phyloP scores from a whole-genome alignment of 495 filamentous ascomycete genomes.

The Talaromyces trachyspermus region DNA sequence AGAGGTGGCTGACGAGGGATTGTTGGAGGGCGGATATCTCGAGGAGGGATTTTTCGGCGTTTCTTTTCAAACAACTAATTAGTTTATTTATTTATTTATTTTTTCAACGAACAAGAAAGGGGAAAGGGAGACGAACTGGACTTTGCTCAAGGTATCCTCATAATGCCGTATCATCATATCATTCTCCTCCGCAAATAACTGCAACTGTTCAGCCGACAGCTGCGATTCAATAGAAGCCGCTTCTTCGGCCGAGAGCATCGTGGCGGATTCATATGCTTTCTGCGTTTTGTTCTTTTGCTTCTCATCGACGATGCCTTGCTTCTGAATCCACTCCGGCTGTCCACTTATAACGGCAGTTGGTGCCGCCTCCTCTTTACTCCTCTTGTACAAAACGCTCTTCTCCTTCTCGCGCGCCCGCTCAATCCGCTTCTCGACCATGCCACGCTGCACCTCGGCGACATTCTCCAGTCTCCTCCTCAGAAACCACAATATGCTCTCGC shows the following conservation, averaged over 20 bases:
- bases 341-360: too few relatives aligned
- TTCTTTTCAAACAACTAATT: constrained; percentile 40
- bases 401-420: constrained; percentile 80
- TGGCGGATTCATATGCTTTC: constrained; percentile 16
- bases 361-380: too few relatives aligned
- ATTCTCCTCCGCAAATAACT: constrained; percentile 92
- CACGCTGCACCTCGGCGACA: constrained; percentile 66
- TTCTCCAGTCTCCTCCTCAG: constrained; percentile 66
- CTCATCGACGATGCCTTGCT: too few relatives aligned
- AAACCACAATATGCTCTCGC: constrained; percentile 80
- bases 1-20: constrained; percentile 75
- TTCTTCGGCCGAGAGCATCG: constrained; percentile 33
- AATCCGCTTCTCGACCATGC: constrained; percentile 86
- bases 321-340: too few relatives aligned
- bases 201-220: constrained; percentile 74
- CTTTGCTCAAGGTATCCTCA: constrained; percentile 84
- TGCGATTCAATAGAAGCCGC: constrained; percentile 48
- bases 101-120: not conserved
- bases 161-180: constrained; percentile 86
- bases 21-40: constrained; percentile 92
- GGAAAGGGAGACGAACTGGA: constrained; percentile 55
- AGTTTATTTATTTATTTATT: not conserved
- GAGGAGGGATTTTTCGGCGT: constrained; percentile 80
- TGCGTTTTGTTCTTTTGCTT: constrained; percentile 7
- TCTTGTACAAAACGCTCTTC: constrained; percentile 75